These are phyloP conservation scores for Aureobasidium sp. DNA, from an alignment of 2,329 filamentous ascomycete species.

Conservation along the genomic window DNA sequence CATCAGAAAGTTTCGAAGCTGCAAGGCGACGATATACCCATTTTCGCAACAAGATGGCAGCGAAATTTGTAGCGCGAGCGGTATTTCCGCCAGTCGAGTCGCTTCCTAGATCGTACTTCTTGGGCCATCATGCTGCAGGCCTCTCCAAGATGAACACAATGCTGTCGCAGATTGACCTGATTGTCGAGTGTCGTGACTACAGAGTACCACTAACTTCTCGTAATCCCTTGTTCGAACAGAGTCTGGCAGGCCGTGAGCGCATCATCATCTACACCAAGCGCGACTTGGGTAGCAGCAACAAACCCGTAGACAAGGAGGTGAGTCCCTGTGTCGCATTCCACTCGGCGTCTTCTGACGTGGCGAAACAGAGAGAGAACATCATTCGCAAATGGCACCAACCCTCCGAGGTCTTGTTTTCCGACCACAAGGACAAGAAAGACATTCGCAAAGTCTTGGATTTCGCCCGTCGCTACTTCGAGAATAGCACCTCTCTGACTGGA, in stretches of 20 bases:
- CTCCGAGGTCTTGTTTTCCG: constrained; percentile 47
- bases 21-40: neutral
- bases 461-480: constrained; percentile 45
- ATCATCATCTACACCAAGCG: constrained; percentile 87
- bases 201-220: constrained; percentile 81
- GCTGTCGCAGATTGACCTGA: constrained; percentile 73
- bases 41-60: constrained; percentile 23
- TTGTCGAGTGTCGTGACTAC: constrained; percentile 93
- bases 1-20: neutral
- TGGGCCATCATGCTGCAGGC: constrained; percentile 84
- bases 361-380: constrained; percentile 21
- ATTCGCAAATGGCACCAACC: constrained; percentile 50
- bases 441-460: constrained; percentile 43
- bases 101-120: constrained; percentile 83
- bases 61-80: constrained; percentile 64
- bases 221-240: constrained; percentile 81
- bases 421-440: constrained; percentile 39
- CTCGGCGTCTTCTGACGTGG: neutral
- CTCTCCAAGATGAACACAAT: constrained; percentile 74
- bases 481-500: constrained; percentile 62
- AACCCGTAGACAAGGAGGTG: constrained; percentile 37
- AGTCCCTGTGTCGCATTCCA: constrained; percentile 6
- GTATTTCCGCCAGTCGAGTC: constrained; percentile 66
- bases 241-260: constrained; percentile 59
- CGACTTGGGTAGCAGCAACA: constrained; percentile 57